Evolutionary conservation across 2,329 filamentous ascomycete species (phyloP).

Genomic region (Epichloe amarillans): DNA sequence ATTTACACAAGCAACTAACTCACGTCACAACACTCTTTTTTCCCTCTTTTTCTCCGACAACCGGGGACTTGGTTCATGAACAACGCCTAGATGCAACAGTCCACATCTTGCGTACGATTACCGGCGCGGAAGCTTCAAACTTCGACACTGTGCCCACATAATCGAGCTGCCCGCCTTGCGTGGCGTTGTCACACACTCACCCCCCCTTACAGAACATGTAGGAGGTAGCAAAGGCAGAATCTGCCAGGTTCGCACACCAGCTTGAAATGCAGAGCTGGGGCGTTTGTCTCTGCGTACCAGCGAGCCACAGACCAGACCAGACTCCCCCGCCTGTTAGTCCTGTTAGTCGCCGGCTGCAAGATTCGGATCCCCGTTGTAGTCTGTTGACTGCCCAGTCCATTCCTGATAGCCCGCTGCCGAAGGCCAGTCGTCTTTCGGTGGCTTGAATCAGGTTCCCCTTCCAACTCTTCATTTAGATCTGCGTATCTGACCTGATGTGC

Average conservation of each 20-base stretch:
- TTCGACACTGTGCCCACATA: neutral
- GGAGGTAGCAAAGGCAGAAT: neutral
- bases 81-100: neutral
- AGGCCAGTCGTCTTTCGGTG: constrained; percentile 1
- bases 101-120: neutral
- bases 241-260: neutral
- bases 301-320: neutral
- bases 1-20: neutral
- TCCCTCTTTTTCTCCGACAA: neutral
- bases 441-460: neutral
- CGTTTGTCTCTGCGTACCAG: constrained; percentile 1
- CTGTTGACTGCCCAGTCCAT: neutral
- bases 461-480: neutral
- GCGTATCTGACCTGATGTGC: neutral
- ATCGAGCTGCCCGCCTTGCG: constrained; percentile 2
- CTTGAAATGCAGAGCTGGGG: constrained; percentile 6
- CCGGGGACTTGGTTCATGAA: neutral
- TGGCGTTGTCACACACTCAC: constrained; percentile 2
- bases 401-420: neutral
- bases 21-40: neutral
- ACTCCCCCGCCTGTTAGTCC: constrained; percentile 3
- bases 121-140: neutral
- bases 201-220: neutral
- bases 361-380: constrained; percentile 1
- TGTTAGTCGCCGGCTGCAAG: neutral